Conservation (phyloP, 306 rosid genomes). For the Cucurbita ficifolia region DNA sequence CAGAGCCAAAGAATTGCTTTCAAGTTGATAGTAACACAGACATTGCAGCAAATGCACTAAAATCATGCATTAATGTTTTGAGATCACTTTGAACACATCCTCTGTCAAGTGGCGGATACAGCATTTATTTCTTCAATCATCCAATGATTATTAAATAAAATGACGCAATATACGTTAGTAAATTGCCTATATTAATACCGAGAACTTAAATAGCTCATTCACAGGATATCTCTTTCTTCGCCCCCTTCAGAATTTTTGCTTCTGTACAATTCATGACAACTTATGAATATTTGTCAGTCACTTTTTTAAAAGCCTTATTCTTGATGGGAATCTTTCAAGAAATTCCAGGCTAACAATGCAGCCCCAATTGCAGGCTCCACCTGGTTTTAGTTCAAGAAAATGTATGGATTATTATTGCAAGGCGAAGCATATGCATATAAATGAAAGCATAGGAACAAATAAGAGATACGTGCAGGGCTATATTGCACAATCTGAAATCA, state of each 20-base stretch:
- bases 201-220: not conserved
- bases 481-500: not conserved
- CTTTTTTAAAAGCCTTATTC: slow-evolving; percentile 18
- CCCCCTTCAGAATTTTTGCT: not conserved
- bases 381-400: slow-evolving; percentile 22
- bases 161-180: not conserved
- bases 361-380: slow-evolving; percentile 97
- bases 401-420: not conserved
- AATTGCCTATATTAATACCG: not conserved
- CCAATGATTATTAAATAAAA: not conserved
- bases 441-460: not conserved
- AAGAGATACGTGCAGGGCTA: not conserved
- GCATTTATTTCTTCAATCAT: not conserved
- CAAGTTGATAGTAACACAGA: not conserved
- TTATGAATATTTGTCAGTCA: slow-evolving; percentile 8
- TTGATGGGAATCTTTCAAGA: slow-evolving; percentile 41
- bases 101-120: not conserved
- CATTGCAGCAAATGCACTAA: not conserved
- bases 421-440: not conserved
- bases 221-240: not conserved
- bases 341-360: slow-evolving; percentile 86
- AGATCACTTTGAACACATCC: not conserved
- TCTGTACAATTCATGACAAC: not conserved
- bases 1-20: not conserved
- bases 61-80: not conserved